A percentile compares a stretch with the other conserved stretches of the same genome.
These are phyloP conservation scores for Akanthomyces lecanii DNA, from an alignment of 2,329 filamentous ascomycete species.

Conservation along the genomic window DNA sequence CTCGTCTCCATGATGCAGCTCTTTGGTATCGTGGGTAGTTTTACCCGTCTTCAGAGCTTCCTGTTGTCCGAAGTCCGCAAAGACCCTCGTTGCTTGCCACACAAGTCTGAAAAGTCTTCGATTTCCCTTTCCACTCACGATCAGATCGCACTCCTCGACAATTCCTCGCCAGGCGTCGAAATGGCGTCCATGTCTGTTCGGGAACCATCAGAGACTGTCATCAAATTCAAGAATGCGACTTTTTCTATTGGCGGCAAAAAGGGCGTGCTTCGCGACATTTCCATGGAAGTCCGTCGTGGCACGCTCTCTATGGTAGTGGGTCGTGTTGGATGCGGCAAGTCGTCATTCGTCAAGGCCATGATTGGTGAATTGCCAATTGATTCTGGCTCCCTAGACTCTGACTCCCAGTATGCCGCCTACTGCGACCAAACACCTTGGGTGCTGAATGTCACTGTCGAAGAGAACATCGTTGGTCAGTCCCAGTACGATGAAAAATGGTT, in stretches of 20 bases:
- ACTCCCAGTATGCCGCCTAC: conserved; percentile 32
- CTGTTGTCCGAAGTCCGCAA: conserved; percentile 26
- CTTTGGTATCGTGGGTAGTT: conserved; percentile 30
- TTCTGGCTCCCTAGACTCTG: conserved; percentile 26
- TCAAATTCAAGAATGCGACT: conserved; percentile 17
- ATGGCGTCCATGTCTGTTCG: background rate
- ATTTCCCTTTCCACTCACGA: background rate
- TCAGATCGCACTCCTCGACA: background rate
- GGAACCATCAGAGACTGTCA: background rate
- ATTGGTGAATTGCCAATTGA: conserved; percentile 32
- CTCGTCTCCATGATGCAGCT: conserved; percentile 32
- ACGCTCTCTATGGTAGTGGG: conserved; percentile 37
- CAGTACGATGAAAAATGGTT: conserved; percentile 28
- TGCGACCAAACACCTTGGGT: conserved; percentile 32
- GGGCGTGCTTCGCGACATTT: conserved; percentile 25
- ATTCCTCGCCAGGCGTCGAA: background rate
- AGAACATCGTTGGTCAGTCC: conserved; percentile 26
- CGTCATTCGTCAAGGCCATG: conserved; percentile 35
- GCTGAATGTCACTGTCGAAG: conserved; percentile 23
- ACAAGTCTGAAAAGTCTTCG: background rate
- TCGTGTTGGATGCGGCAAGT: conserved; percentile 42
- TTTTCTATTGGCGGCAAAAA: conserved; percentile 20
- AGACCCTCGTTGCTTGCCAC: conserved; percentile 13
- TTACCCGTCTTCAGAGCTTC: conserved; percentile 31
- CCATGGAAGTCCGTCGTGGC: conserved; percentile 20